Conservation (phyloP, 805 yeast species). For the Priceomyces fermenticarens region DNA sequence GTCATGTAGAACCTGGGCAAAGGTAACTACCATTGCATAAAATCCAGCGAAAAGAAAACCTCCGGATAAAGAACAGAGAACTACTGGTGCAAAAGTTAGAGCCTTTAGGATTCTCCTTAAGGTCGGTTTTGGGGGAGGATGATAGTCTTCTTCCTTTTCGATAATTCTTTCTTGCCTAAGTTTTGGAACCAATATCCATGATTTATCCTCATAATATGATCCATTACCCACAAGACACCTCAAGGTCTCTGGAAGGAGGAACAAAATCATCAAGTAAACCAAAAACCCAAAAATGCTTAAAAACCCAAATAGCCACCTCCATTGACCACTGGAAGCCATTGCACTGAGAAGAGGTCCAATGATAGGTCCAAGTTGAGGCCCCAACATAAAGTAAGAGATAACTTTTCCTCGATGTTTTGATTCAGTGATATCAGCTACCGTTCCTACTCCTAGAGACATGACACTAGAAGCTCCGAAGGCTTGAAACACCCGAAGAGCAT, state of each 20-base stretch:
- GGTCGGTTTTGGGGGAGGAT: slow-evolving; percentile 47
- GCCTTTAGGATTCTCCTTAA: slow-evolving; percentile 33
- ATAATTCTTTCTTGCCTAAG: slow-evolving; percentile 20
- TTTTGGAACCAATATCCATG: slow-evolving; percentile 27
- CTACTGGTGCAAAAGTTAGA: slow-evolving; percentile 41
- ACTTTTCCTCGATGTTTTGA: slow-evolving; percentile 29
- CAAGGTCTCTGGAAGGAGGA: slow-evolving; percentile 39
- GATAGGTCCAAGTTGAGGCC: slow-evolving; percentile 39
- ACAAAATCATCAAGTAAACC: slow-evolving; percentile 20
- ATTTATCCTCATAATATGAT: slow-evolving; percentile 12
- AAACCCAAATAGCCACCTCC: slow-evolving; percentile 36
- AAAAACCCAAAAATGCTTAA: slow-evolving; percentile 25
- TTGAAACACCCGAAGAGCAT: slow-evolving; percentile 29
- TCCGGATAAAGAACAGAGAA: slow-evolving; percentile 44
- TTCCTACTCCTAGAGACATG: slow-evolving; percentile 36
- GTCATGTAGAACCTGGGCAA: slow-evolving; percentile 36
- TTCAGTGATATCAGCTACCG: slow-evolving; percentile 29
- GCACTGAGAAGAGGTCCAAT: slow-evolving; percentile 33
- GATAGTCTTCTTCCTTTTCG: slow-evolving; percentile 23
- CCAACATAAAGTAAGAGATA: slow-evolving; percentile 35
- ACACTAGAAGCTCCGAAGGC: slow-evolving; percentile 38
- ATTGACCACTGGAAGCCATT: slow-evolving; percentile 22
- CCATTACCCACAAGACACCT: slow-evolving; percentile 38
- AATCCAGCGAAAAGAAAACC: slow-evolving; percentile 54
- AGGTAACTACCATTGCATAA: slow-evolving; percentile 52